Base-by-base conservation (phyloP, 2,329 filamentous ascomycete genomes). In the Xylaria polymorpha region DNA sequence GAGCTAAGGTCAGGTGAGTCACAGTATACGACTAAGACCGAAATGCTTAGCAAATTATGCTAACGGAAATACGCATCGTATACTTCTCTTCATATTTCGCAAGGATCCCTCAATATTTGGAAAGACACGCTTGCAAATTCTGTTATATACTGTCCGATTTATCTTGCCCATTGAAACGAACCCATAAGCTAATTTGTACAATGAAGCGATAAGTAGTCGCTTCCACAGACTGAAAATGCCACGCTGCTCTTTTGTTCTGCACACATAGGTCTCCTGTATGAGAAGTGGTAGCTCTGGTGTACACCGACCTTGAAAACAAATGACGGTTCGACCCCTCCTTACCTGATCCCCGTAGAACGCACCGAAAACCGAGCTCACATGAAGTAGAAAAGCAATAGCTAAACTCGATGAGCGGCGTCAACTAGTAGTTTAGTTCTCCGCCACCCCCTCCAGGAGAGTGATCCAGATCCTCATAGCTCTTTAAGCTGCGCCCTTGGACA, bases 381-480 rank as follows among this genome's bases (percentile, higher is more conserved):
- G 35, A 51, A 66, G 63, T 15, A 25, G 15, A 53, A 53, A 53
- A 53, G 50, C 50, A 35, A 53, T n/a, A 7, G 25, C 50, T 35
- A 37, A 57, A 59, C 55, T 51, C 50, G 59, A 60, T 4, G 37
- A 14, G 32, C 4, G 6, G n/a, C 50, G 25, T n/a, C 14, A 56
- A 41, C 44, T 86, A 98, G 79, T 98, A 98, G 81, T 98, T 97
- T 76, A 98, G 84, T 82, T 98, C 95, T 35, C 93, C 92, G 48
- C 91, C 90, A 48, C 91, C 93, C 43, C 88, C 85, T 15, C 90
- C 89, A 44, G 90, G 90, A 67, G 92, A 91, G 55, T 97, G 95
- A 82, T 99, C 96, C 29, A 99, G 85, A 79, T 99, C 96, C 80
- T 99, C 97, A 79, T 99, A 99, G 80, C 94, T 98, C 86, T 97